Evolutionary conservation across 805 yeast genomes (phyloP), one percentile per base, ranked within the genome.

Genomic region (Wickerhamiella sorbophila): DNA sequence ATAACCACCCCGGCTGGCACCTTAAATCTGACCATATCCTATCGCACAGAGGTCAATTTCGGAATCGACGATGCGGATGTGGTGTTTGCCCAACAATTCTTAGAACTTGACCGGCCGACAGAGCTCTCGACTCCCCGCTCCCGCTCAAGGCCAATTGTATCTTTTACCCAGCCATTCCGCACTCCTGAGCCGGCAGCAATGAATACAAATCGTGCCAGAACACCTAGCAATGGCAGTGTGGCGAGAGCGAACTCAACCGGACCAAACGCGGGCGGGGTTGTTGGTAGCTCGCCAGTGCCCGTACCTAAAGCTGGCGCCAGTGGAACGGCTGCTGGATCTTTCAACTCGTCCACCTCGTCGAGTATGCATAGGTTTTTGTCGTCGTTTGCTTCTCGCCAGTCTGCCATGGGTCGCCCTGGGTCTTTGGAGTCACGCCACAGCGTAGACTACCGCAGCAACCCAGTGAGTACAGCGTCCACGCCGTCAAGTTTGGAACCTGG

Each of bases 1-100:
- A 73, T 91, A 2, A 67, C 71, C 42, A 84, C 95, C 0, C 75
- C 80, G 5, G 65, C 74, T 36, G 98, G 98, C 0, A 64, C 78
- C 1, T 60, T 88, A 40, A 69, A 74, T 44, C 70, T 83, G 5
- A 75, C 91, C 0, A 91, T 84, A 1, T 79, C 93, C 1, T 88
- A 81, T 53, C 69, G 98, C 43, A 69, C 66, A 32, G 79, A 85
- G 54, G 68, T 75, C 47, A 70, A 73, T 37, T 88, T 88, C 60
- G 63, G 70, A 32, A 63, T 85, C 9, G 73, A 69, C 47, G 85
- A 78, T 50, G 72, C 73, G 33, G 91, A 82, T 52, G 75, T 74
- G 44, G 58, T 76, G 4, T 58, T 79, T 20, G 72, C 82, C 4
- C 68, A 68, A 36, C 79, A 75, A 46, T 75, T 78, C 52, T 56